A percentile compares a stretch with the other conserved stretches of the same genome.
These are phyloP conservation scores for Arachis stenosperma DNA, from an alignment of 306 rosid genomes.

Conservation along the genomic window DNA sequence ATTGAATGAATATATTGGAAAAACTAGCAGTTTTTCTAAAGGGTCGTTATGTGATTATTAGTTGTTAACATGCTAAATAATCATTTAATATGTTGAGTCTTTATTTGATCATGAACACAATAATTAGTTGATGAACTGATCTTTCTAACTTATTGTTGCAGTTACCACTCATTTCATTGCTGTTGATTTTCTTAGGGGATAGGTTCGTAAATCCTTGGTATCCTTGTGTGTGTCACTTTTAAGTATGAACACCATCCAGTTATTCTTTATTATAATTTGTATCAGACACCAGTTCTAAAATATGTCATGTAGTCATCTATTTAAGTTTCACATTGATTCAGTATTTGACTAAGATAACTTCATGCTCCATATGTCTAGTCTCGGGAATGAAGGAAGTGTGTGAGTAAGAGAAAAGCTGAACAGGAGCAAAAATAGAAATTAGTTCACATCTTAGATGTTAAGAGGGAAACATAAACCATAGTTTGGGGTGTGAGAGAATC, in stretches of 20 bases:
- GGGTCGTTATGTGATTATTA: slow-evolving; percentile 3
- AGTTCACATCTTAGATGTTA: neutral
- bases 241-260: neutral
- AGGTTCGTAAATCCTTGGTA: neutral
- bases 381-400: neutral
- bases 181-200: slow-evolving; percentile 4
- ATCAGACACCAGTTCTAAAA: neutral
- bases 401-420: neutral
- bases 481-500: slow-evolving; percentile 9
- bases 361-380: neutral
- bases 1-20: neutral
- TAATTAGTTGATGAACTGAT: neutral
- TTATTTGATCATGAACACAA: slow-evolving; percentile 1
- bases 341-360: too few relatives aligned
- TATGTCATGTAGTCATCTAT: too few relatives aligned
- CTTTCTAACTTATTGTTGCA: neutral
- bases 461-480: neutral
- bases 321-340: too few relatives aligned
- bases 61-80: slow-evolving; percentile 15
- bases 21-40: slow-evolving; percentile 3
- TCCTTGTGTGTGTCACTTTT: slow-evolving; percentile 14
- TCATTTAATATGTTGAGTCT: neutral
- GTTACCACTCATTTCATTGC: slow-evolving; percentile 5
- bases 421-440: neutral
- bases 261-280: slow-evolving; percentile 1